phyloP scores from a whole-genome alignment of 495 filamentous ascomycete species.

The Aspergillus panamensis region DNA sequence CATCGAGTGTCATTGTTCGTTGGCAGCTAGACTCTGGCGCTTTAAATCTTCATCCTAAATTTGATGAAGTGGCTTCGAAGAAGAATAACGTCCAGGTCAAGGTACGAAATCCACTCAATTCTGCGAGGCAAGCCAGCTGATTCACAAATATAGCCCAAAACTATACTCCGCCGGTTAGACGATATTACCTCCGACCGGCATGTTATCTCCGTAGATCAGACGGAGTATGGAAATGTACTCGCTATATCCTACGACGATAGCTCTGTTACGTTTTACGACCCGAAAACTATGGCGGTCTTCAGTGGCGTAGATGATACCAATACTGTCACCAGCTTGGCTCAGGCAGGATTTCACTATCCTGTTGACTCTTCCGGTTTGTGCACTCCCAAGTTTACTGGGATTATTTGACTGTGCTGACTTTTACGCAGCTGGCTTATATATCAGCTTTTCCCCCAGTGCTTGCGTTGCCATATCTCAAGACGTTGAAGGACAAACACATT shows the following conservation, averaged over 20 bases:
- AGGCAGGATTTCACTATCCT: conserved; percentile 69
- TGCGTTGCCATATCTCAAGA: conserved; percentile 63
- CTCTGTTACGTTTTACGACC: conserved; percentile 71
- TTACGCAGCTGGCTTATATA: conserved; percentile 52
- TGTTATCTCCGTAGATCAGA: conserved; percentile 60
- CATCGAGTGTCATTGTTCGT: conserved; percentile 65
- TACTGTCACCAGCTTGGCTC: conserved; percentile 62
- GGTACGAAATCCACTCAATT: conserved; percentile 22
- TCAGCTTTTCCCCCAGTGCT: conserved; percentile 70
- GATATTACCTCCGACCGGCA: conserved; percentile 62
- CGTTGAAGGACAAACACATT: conserved; percentile 60
- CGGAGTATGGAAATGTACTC: conserved; percentile 64
- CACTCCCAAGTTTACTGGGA: background rate
- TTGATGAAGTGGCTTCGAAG: conserved; percentile 67
- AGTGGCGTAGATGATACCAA: conserved; percentile 58
- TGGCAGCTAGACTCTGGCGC: conserved; percentile 69
- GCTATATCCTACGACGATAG: conserved; percentile 72
- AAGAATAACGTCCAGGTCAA: conserved; percentile 51
- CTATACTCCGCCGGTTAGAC: conserved; percentile 61
- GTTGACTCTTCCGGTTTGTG: conserved; percentile 28
- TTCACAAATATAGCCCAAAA: conserved; percentile 45
- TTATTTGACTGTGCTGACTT: conserved; percentile 5
- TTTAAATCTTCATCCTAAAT: conserved; percentile 62
- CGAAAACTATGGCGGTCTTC: conserved; percentile 62
- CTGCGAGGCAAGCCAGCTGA: background rate